A percentile compares a stretch with the other conserved stretches of the same genome.
Evolutionary conservation across 2,329 filamentous ascomycete species (phyloP).

Genomic region (Neofusicoccum sp.): DNA sequence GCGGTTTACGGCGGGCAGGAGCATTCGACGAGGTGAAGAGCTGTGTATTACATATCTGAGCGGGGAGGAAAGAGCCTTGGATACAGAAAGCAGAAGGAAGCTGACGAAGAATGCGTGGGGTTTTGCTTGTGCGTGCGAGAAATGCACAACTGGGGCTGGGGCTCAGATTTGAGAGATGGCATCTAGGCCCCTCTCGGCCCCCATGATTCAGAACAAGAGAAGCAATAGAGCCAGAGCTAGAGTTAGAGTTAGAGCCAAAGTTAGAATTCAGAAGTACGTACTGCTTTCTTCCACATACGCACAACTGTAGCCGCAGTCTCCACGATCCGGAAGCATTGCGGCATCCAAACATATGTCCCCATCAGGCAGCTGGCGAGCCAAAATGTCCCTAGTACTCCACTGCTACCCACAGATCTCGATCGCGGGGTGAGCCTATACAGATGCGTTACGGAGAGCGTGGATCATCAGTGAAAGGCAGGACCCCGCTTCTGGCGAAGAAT

Average conservation of each 20-base stretch:
- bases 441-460: background rate
- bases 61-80: constrained; percentile 48
- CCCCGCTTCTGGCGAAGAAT: constrained; percentile 5
- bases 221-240: background rate
- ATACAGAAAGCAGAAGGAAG: constrained; percentile 38
- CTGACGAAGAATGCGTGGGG: constrained; percentile 47
- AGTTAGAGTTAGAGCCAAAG: constrained; percentile 9
- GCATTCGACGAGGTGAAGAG: constrained; percentile 44
- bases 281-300: background rate
- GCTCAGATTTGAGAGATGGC: background rate
- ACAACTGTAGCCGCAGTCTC: background rate
- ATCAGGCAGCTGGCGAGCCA: background rate
- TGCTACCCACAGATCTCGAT: background rate
- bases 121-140: constrained; percentile 48
- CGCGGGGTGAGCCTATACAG: background rate
- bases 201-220: background rate
- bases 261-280: background rate
- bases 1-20: constrained; percentile 42
- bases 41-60: constrained; percentile 53
- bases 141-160: constrained; percentile 34
- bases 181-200: background rate
- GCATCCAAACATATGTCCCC: too few species aligned
- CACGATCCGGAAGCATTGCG: background rate
- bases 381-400: background rate
- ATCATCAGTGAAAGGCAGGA: background rate